phyloP scores from a whole-genome alignment of 345 rosid genomes.

The Hibiscus mutabilis region DNA sequence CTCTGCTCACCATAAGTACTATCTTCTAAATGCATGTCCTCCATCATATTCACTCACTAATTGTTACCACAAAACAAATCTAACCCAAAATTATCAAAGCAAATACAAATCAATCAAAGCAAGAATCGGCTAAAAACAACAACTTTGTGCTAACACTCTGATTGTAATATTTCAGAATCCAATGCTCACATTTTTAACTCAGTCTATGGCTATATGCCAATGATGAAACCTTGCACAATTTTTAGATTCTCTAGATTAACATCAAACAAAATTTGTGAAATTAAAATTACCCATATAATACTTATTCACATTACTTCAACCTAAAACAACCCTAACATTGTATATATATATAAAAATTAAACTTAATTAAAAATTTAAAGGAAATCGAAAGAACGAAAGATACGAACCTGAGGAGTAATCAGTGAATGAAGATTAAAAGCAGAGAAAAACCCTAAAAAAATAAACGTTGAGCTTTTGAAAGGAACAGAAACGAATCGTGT shows the following conservation, averaged over 20 bases:
- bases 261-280: background rate
- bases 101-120: background rate
- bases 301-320: background rate
- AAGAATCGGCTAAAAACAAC: background rate
- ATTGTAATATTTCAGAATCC: background rate
- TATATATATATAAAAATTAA: background rate
- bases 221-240: background rate
- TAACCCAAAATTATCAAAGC: background rate
- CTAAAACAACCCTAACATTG: background rate
- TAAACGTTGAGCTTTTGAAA: conserved; percentile 2
- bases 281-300: background rate
- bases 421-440: background rate
- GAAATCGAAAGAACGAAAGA: background rate
- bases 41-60: conserved; percentile 13
- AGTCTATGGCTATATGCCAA: background rate
- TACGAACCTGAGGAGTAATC: conserved; percentile 4
- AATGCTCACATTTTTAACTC: background rate
- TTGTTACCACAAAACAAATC: background rate
- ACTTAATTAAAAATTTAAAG: background rate
- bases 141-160: background rate
- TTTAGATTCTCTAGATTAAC: background rate
- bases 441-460: conserved; percentile 4
- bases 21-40: background rate
- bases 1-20: conserved; percentile 3
- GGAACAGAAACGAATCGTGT: background rate